Base-by-base conservation (phyloP, 352 stramenopile species). In the Nothophytophthora sp. region DNA sequence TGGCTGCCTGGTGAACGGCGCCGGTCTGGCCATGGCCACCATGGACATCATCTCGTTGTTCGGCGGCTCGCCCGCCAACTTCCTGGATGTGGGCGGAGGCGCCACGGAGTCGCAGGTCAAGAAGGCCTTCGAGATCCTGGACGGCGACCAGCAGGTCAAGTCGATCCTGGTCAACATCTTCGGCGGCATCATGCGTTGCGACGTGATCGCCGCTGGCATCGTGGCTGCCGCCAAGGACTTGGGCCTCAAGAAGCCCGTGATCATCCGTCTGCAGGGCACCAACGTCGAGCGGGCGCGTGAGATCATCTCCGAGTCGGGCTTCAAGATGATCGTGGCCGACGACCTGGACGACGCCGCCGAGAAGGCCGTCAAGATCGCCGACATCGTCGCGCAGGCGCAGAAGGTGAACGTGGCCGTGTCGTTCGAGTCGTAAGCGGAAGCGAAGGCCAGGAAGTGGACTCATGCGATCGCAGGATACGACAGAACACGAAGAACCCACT, bases 31-130 rank as follows among this genome's bases (percentile, higher is more conserved):
- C 61, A 99, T 99, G 97, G 86, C 90, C 35, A 99, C 97, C 19
- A 99, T 99, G 97, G 97, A 99, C 71, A 99, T 99, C 68, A 99
- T 99, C 78, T 97, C 98, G 67, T 77, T 99, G 37, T 98, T 98
- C 70, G 97, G 97, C 55, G 97, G 96, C 43, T 86, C 76, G 28
- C 96, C 97, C 28, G 96, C 96, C 50, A 99, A 99, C 86, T 99
- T 99, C 82, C 86, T 99, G 55, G 97, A 99, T 64, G 97, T 99
- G 12, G 97, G 97, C 35, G 96, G 97, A 59, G 89, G 92, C 52
- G 96, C 96, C 32, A 98, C 85, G 16, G 91, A 98, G 67, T 54
- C 73, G 34, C 90, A 97, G 71, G 86, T 96, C 23, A 90, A 90
- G 68, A 92, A 92, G 70, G 82, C 82, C 10, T 92, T 92, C 34